A percentile compares a stretch with the other conserved stretches of the same genome.
Conservation (phyloP, 2,329 filamentous ascomycete genomes). For the Annulohypoxylon truncatum region DNA sequence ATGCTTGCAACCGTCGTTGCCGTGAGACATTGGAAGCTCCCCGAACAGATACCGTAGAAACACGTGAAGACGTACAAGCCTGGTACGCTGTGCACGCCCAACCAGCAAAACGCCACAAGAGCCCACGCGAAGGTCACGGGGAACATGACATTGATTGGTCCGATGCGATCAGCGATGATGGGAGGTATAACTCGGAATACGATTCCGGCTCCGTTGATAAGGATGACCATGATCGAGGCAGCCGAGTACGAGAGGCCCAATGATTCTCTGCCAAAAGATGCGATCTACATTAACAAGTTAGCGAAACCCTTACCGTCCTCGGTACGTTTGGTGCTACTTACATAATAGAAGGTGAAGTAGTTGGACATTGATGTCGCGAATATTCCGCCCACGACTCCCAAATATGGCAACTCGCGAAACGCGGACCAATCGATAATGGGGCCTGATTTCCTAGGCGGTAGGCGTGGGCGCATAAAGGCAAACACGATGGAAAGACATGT, state of each 20-base stretch:
- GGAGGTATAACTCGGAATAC: constrained; percentile 54
- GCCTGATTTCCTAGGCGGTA: constrained; percentile 50
- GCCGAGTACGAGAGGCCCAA: constrained; percentile 52
- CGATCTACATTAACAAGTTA: constrained; percentile 44
- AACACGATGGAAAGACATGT: constrained; percentile 81
- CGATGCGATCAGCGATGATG: constrained; percentile 52
- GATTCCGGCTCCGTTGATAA: constrained; percentile 56
- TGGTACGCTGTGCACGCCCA: constrained; percentile 49
- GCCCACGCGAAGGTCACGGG: constrained; percentile 46
- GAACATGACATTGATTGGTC: constrained; percentile 53
- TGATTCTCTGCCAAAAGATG: constrained; percentile 50
- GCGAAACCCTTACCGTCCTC: background rate
- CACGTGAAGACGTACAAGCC: constrained; percentile 55
- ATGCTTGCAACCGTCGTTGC: constrained; percentile 55
- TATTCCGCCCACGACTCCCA: constrained; percentile 51
- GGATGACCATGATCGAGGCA: constrained; percentile 53
- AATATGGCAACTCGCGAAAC: constrained; percentile 49
- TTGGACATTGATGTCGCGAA: constrained; percentile 56
- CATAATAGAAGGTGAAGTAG: constrained; percentile 59
- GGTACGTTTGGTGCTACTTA: constrained; percentile 34
- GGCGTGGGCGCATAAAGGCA: constrained; percentile 49
- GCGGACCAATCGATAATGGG: constrained; percentile 48
- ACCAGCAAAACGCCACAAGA: constrained; percentile 53
- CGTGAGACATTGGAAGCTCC: constrained; percentile 56
- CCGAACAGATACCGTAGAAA: constrained; percentile 50